Evolutionary conservation across 768 basidiomycete species (phyloP).

Genomic region (Cystofilobasidium bisporidii): DNA sequence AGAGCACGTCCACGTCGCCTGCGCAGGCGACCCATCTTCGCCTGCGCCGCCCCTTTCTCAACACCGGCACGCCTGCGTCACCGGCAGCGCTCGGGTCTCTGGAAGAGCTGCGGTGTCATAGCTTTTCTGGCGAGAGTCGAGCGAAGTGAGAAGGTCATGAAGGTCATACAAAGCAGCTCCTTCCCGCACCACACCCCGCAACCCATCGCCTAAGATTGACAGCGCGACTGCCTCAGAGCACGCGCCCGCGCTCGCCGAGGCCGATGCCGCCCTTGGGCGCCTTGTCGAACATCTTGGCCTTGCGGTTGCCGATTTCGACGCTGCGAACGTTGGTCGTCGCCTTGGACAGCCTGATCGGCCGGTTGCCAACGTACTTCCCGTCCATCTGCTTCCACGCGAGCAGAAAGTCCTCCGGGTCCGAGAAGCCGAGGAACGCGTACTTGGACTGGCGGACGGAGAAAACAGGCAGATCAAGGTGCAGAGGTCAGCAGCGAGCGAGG

Average conservation of each 20-base stretch:
- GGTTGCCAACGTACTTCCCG: conserved; percentile 96
- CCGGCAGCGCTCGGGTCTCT: no score
- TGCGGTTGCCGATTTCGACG: conserved; percentile 85
- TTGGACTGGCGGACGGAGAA: conserved; percentile 55
- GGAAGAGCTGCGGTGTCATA: no score
- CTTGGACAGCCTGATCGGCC: conserved; percentile 93
- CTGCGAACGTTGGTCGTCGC: conserved; percentile 77
- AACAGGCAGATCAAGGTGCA: background rate
- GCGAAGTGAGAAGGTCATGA: no score
- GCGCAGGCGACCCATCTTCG: no score
- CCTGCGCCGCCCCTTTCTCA: no score
- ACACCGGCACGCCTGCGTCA: no score
- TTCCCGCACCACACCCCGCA: no score
- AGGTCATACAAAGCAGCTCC: no score
- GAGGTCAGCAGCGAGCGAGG: background rate
- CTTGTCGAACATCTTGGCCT: conserved; percentile 41
- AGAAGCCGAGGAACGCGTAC: conserved; percentile 94
- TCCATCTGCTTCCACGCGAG: conserved; percentile 99
- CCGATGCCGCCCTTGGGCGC: conserved; percentile 20
- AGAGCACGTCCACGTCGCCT: no score
- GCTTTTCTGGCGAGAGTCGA: no score
- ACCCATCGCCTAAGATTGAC: no score
- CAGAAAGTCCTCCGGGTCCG: conserved; percentile 94
- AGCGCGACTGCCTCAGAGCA: background rate
- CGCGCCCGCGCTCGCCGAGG: conserved; percentile 20